A percentile compares a stretch with the other conserved stretches of the same genome.
phyloP scores from a whole-genome alignment of 768 basidiomycete genomes.

The Leccinum arenicola region DNA sequence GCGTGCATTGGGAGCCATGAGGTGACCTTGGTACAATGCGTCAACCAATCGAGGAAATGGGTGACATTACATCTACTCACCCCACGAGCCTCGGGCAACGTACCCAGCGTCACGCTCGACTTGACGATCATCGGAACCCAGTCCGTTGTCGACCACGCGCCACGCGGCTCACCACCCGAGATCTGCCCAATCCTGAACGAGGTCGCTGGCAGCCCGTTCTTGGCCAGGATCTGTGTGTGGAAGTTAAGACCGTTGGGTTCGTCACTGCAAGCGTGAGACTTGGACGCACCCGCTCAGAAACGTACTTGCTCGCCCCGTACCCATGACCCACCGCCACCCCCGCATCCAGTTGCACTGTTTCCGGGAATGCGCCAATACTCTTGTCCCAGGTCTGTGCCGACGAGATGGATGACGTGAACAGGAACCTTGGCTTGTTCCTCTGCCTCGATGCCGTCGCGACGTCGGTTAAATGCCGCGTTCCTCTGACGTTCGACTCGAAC shows the following conservation, averaged over 20 bases:
- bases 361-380: constrained; percentile 26
- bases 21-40: constrained; percentile 10
- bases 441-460: constrained; percentile 29
- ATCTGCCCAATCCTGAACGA: constrained; percentile 39
- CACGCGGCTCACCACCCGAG: constrained; percentile 31
- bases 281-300: constrained; percentile 19
- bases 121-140: constrained; percentile 39
- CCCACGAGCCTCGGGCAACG: constrained; percentile 30
- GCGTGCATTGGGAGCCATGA: constrained; percentile 32
- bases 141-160: constrained; percentile 36
- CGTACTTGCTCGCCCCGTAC: constrained; percentile 36
- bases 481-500: constrained; percentile 48
- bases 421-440: constrained; percentile 29
- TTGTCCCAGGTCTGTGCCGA: constrained; percentile 23
- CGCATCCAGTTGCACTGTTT: constrained; percentile 28
- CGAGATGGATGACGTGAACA: constrained; percentile 41
- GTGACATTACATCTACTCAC: constrained; percentile 14
- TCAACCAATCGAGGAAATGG: neutral
- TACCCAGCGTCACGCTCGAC: constrained; percentile 31
- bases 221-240: constrained; percentile 26
- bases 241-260: neutral
- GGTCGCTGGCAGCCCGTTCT: constrained; percentile 31
- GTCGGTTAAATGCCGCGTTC: constrained; percentile 32
- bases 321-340: constrained; percentile 33
- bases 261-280: neutral